A percentile compares a stretch with the other conserved stretches of the same genome.
phyloP scores from a whole-genome alignment of 2,329 filamentous ascomycete genomes.

The Phaeosphaeria sp. region DNA sequence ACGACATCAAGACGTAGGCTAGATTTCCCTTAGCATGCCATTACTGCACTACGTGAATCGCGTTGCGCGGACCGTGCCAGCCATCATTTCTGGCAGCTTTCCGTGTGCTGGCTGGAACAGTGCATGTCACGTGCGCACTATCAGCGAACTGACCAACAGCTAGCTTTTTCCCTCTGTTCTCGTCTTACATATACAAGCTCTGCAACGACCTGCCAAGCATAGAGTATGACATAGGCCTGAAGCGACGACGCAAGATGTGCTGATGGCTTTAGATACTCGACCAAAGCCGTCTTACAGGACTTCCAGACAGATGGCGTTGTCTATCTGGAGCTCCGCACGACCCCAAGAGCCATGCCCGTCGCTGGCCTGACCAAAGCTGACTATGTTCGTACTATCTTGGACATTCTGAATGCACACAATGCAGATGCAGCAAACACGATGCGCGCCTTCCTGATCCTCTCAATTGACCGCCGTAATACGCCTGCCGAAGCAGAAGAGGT shows the following conservation, averaged over 20 bases:
- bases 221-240: slow-evolving; percentile 58
- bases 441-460: slow-evolving; percentile 73
- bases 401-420: slow-evolving; percentile 65
- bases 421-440: slow-evolving; percentile 51
- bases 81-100: too few species aligned
- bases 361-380: slow-evolving; percentile 64
- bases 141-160: slow-evolving; percentile 14
- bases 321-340: slow-evolving; percentile 83
- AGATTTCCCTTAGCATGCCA: slow-evolving; percentile 7
- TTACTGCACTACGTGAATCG: neutral
- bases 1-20: slow-evolving; percentile 70
- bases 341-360: slow-evolving; percentile 68
- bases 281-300: slow-evolving; percentile 61
- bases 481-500: slow-evolving; percentile 66
- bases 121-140: neutral
- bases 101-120: neutral
- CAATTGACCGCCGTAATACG: slow-evolving; percentile 72
- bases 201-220: slow-evolving; percentile 69
- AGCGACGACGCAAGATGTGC: neutral
- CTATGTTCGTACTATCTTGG: slow-evolving; percentile 72
- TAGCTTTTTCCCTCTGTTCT: slow-evolving; percentile 79
- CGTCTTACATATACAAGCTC: slow-evolving; percentile 79
- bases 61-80: neutral
- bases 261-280: slow-evolving; percentile 59
- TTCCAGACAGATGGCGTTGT: slow-evolving; percentile 75